These are phyloP conservation scores for Phytophthora cajani DNA, from an alignment of 352 stramenopile genomes.

Conservation along the genomic window DNA sequence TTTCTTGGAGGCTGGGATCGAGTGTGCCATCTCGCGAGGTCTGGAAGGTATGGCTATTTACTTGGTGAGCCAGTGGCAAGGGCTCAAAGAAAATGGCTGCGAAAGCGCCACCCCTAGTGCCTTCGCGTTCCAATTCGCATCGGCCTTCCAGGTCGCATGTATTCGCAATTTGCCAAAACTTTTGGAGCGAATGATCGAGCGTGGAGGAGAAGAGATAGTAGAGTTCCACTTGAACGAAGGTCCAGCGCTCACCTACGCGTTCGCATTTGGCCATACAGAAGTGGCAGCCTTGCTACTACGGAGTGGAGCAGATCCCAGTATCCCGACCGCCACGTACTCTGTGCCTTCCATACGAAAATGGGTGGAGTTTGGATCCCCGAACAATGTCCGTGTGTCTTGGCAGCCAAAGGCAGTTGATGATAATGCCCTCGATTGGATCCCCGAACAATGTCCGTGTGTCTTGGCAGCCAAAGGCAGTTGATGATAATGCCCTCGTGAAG, in stretches of 20 bases:
- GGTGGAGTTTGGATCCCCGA: conserved; percentile 57
- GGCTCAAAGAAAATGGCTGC: conserved; percentile 46
- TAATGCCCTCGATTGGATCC: conserved; percentile 30
- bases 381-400: conserved; percentile 39
- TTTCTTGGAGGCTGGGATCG: conserved; percentile 67
- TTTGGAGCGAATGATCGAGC: conserved; percentile 57
- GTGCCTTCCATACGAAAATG: conserved; percentile 71
- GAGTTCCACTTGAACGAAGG: conserved; percentile 71
- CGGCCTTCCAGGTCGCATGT: conserved; percentile 67
- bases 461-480: conserved; percentile 16
- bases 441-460: conserved; percentile 34
- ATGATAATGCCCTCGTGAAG: background rate
- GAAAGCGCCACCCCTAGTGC: conserved; percentile 39
- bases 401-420: background rate
- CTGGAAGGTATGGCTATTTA: conserved; percentile 70
- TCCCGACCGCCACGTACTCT: conserved; percentile 53
- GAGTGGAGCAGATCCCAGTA: conserved; percentile 55
- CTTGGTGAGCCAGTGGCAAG: conserved; percentile 59
- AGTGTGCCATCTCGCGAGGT: conserved; percentile 61
- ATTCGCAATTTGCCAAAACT: conserved; percentile 55
- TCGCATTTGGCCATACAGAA: conserved; percentile 64
- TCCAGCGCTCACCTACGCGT: conserved; percentile 61
- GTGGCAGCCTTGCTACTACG: conserved; percentile 40
- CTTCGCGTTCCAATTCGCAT: conserved; percentile 77
- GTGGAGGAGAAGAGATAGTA: conserved; percentile 61